Percentiles rank a stretch among this genome's conserved stretches.
phyloP scores from a whole-genome alignment of 371 early-diverging fungal genomes.

The Haplosporangium sp. region DNA sequence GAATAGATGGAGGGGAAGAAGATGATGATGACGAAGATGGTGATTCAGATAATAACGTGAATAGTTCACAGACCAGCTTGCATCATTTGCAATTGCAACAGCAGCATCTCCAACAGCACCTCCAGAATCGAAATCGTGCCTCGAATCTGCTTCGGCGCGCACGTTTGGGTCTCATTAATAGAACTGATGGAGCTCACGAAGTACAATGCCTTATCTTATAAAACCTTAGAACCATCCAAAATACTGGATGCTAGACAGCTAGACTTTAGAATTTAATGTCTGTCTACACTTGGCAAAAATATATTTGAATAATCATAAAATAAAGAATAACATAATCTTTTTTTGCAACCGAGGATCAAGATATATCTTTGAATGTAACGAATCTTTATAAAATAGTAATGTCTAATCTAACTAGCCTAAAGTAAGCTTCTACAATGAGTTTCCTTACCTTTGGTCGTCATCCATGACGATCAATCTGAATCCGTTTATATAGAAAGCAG shows the following conservation, averaged over 20 bases:
- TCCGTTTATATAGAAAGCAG: no score
- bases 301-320: neutral
- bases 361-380: no score
- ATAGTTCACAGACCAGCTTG: slow-evolving; percentile 29
- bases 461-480: no score
- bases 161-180: slow-evolving; percentile 25
- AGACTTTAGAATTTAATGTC: no score
- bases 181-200: slow-evolving; percentile 7
- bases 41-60: neutral
- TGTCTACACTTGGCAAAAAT: no score
- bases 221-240: neutral
- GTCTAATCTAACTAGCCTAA: no score
- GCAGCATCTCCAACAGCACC: slow-evolving; percentile 37
- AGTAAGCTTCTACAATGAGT: no score
- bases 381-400: no score
- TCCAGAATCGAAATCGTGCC: slow-evolving; percentile 16
- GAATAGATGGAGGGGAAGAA: slow-evolving; percentile 25
- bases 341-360: no score
- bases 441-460: no score
- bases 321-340: neutral
- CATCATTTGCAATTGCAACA: slow-evolving; percentile 48
- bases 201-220: slow-evolving; percentile 33
- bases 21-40: slow-evolving; percentile 30
- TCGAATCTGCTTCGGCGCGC: slow-evolving; percentile 26
- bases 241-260: no score